These are phyloP conservation scores for Phytophthora citrophthora DNA, from an alignment of 352 stramenopile genomes.

Conservation along the genomic window DNA sequence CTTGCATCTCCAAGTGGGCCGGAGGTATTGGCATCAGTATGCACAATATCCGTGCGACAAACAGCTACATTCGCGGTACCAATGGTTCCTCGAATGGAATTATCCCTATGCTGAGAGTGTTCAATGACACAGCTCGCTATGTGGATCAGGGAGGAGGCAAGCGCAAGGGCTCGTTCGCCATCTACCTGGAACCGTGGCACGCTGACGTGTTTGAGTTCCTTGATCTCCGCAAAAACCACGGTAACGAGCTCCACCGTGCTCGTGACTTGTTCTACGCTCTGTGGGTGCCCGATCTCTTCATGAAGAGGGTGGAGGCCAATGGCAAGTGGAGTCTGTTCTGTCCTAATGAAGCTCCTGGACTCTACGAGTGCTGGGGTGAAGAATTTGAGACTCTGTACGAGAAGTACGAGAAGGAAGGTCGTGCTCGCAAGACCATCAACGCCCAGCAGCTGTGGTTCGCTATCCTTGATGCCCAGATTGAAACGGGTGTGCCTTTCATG, in stretches of 20 bases:
- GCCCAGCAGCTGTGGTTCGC: constrained; percentile 99
- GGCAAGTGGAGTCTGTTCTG: constrained; percentile 98
- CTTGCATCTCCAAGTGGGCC: constrained; percentile 99
- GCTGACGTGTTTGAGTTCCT: constrained; percentile 99
- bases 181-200: constrained; percentile 99
- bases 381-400: constrained; percentile 97
- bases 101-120: constrained; percentile 99
- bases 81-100: constrained; percentile 99
- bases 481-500: constrained; percentile 99
- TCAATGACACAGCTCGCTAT: constrained; percentile 99
- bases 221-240: constrained; percentile 99
- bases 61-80: constrained; percentile 98
- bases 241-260: constrained; percentile 97
- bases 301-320: constrained; percentile 98
- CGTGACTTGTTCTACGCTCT: constrained; percentile 99
- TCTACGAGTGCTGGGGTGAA: constrained; percentile 94
- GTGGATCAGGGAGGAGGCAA: constrained; percentile 99
- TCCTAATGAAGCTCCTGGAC: constrained; percentile 96
- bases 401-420: constrained; percentile 96
- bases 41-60: constrained; percentile 97
- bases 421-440: constrained; percentile 95
- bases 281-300: constrained; percentile 99
- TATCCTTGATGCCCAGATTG: constrained; percentile 98
- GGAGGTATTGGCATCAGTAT: constrained; percentile 98
- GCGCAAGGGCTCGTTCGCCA: constrained; percentile 98